Percentiles rank a stretch among this genome's conserved stretches.
phyloP scores from a whole-genome alignment of 2,329 filamentous ascomycete species.

The Pseudocercospora vitis region DNA sequence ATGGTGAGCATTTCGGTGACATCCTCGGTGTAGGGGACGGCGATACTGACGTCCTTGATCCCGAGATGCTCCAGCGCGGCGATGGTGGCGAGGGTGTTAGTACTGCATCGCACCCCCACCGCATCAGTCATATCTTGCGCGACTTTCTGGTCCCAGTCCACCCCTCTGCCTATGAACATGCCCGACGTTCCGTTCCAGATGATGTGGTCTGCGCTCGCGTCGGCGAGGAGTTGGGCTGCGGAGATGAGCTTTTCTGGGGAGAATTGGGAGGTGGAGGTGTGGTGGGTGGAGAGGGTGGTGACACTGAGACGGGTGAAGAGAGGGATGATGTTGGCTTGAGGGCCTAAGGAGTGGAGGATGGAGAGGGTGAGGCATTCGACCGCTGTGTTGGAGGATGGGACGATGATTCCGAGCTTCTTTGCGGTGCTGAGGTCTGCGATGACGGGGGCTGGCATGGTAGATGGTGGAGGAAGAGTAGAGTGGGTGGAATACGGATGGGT shows the following conservation, averaged over 20 bases:
- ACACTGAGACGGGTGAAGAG: slow-evolving; percentile 46
- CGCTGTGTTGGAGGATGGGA: slow-evolving; percentile 48
- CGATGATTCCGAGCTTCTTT: slow-evolving; percentile 43
- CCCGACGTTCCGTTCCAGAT: slow-evolving; percentile 38
- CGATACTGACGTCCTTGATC: slow-evolving; percentile 22
- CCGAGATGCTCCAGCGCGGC: slow-evolving; percentile 22
- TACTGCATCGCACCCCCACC: slow-evolving; percentile 25
- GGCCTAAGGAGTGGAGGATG: slow-evolving; percentile 40
- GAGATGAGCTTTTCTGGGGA: slow-evolving; percentile 31
- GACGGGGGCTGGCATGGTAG: slow-evolving; percentile 14
- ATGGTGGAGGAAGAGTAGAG: not conserved
- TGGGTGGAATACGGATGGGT: not conserved
- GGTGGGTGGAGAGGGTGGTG: slow-evolving; percentile 41
- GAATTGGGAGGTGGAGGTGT: slow-evolving; percentile 38
- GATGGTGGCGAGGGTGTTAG: slow-evolving; percentile 28
- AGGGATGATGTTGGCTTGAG: slow-evolving; percentile 37
- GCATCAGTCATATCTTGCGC: slow-evolving; percentile 22
- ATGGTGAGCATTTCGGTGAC: slow-evolving; percentile 20
- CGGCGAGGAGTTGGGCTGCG: slow-evolving; percentile 35
- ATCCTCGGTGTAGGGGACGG: slow-evolving; percentile 24
- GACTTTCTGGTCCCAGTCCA: slow-evolving; percentile 17
- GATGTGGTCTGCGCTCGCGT: slow-evolving; percentile 35
- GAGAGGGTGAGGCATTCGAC: slow-evolving; percentile 46
- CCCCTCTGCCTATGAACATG: slow-evolving; percentile 33
- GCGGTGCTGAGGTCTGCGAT: slow-evolving; percentile 23